A percentile compares a stretch with the other conserved stretches of the same genome.
phyloP scores from a whole-genome alignment of 1,284 basidiomycete genomes.

The Trametes polyzona region DNA sequence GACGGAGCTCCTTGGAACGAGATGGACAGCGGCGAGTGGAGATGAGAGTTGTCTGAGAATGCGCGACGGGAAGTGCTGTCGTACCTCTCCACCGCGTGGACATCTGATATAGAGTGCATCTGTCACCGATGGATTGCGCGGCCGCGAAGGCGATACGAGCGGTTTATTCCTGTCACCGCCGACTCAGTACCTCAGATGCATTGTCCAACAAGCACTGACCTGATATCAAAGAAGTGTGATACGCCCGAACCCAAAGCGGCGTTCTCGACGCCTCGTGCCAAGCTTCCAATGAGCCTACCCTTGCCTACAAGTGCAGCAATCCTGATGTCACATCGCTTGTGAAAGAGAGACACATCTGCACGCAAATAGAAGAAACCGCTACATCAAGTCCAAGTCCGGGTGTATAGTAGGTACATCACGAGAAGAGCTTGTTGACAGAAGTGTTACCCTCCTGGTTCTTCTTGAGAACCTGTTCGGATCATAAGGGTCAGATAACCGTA shows the following conservation, averaged over 20 bases:
- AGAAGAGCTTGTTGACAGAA: constrained; percentile 89
- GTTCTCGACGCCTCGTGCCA: too few species aligned
- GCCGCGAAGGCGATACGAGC: background rate
- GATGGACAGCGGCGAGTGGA: too few species aligned
- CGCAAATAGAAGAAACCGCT: background rate
- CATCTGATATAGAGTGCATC: background rate
- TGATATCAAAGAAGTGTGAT: too few species aligned
- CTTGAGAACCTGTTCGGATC: constrained; percentile 70
- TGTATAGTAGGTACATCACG: constrained; percentile 41
- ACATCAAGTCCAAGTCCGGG: constrained; percentile 10
- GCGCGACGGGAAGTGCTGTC: too few species aligned
- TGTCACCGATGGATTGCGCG: background rate
- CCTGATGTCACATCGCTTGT: background rate
- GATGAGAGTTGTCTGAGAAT: too few species aligned
- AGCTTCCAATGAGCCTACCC: too few species aligned
- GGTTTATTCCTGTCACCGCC: background rate
- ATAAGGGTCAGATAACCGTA: background rate
- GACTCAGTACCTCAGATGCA: background rate
- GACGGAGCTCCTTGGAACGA: too few species aligned
- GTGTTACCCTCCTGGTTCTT: constrained; percentile 93
- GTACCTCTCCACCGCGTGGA: background rate
- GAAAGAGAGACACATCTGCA: background rate
- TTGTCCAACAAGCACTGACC: too few species aligned
- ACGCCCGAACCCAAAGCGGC: too few species aligned
- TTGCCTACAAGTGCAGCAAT: too few species aligned